Base-by-base conservation (phyloP, 179 eudicot genomes). In the Patellifolia procumbens region DNA sequence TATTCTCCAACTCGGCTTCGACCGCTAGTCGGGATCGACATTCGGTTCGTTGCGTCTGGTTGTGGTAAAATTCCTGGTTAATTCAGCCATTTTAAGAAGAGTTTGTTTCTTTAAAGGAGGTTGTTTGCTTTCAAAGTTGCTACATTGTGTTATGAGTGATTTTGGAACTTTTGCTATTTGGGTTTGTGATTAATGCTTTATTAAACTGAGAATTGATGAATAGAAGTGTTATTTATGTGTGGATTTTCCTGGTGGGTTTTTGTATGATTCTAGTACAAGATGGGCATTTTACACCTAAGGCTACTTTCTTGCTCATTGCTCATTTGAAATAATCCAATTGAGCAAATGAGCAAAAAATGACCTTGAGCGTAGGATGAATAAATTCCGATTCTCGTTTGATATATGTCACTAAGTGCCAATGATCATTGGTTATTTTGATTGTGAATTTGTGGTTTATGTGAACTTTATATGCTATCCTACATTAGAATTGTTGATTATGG, bases 11-110 rank as follows among this genome's bases (percentile, higher is more conserved):
- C 97, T 32, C 65, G 97, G 79, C 93, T 94, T 61, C 86, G 98
- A n/a, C 92, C 98, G 0, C 95, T 94, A 35, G 86, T 94, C 68
- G 97, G 97, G 1, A 84, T 94, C 55, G 80, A 85, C 74, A 94
- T 94, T 83, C 82, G 93, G 22, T 86, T 75, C 45, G 97, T 94
- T 42, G 95, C 96, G 60, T 59, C 97, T 26, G 98, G 98, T 31
- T 88, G 95, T 61, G 93, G 98, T 94, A 81, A 82, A 85, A 10
- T 26, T 29, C 32, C 31, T n/a, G 12, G 35, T 29, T 35, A 10
- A 8, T 70, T 31, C n/a, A 63, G 13, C 10, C n/a, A 1, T 31
- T 51, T 55, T 4, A 20, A 2, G 1, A 49, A 4, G 49, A 32
- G n/a, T 15, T 32, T 34, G 19, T 51, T 61, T 1, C 13, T 70